A percentile compares a stretch with the other conserved stretches of the same genome.
Conservation (phyloP, 139 green algal species). For the Marvania coccoides region DNA sequence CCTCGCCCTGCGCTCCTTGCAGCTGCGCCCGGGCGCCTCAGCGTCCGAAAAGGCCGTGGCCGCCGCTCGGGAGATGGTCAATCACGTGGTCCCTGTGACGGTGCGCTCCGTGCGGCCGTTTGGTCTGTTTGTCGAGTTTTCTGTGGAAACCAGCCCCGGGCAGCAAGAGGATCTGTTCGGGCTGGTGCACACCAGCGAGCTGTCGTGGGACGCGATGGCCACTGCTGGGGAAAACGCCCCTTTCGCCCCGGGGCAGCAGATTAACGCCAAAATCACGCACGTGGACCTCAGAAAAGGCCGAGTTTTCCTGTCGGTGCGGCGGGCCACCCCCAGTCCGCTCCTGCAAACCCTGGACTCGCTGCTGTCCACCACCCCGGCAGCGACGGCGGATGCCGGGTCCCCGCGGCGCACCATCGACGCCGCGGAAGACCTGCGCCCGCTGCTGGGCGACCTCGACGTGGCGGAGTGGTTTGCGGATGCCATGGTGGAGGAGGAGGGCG, state of each 20-base stretch:
- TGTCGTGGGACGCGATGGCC: conserved; percentile 33
- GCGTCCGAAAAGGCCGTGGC: not conserved
- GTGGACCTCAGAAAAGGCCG: conserved; percentile 10
- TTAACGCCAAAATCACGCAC: conserved; percentile 11
- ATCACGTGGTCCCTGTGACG: not conserved
- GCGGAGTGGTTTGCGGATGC: conserved; percentile 9
- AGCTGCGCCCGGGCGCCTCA: not conserved
- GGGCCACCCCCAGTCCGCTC: conserved; percentile 11
- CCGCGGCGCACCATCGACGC: not conserved
- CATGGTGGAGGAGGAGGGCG: not conserved
- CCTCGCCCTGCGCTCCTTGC: not conserved
- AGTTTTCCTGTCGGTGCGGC: conserved; percentile 21
- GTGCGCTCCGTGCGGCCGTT: conserved; percentile 20
- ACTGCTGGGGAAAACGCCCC: not conserved
- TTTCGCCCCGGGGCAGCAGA: not conserved
- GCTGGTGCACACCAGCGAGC: conserved; percentile 18
- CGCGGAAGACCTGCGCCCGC: conserved; percentile 4
- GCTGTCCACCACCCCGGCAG: not conserved
- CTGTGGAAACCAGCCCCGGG: not conserved
- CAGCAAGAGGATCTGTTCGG: conserved; percentile 8
- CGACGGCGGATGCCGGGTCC: not conserved
- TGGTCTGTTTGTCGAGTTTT: conserved; percentile 30
- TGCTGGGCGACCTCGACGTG: conserved; percentile 24
- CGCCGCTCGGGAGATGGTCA: not conserved
- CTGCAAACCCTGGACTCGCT: conserved; percentile 25